These are phyloP conservation scores for Backusella circina DNA, from an alignment of 192 early-diverging fungal species.

Conservation along the genomic window DNA sequence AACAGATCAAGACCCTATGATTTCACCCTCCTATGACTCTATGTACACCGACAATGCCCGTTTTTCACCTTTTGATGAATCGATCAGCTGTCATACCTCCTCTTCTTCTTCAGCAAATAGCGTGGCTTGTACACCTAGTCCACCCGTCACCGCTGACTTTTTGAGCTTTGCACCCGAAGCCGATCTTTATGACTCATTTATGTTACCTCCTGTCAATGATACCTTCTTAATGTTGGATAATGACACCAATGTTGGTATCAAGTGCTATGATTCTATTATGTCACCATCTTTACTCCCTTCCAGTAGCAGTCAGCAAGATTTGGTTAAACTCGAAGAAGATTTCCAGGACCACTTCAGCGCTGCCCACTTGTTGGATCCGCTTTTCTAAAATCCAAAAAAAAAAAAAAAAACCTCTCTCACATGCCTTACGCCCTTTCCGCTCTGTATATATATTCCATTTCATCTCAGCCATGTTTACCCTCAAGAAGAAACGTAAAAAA, in stretches of 20 bases:
- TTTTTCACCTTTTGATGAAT: slow-evolving; percentile 14
- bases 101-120: slow-evolving; percentile 3
- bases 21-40: slow-evolving; percentile 4
- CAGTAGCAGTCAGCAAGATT: slow-evolving; percentile 8
- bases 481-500: neutral
- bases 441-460: neutral
- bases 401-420: neutral
- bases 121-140: slow-evolving; percentile 16
- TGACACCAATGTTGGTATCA: slow-evolving; percentile 11
- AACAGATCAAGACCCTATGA: slow-evolving; percentile 2
- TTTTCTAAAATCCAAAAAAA: slow-evolving; percentile 9
- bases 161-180: slow-evolving; percentile 3
- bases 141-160: slow-evolving; percentile 8
- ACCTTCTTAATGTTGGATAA: slow-evolving; percentile 8
- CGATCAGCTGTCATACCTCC: slow-evolving; percentile 8
- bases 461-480: neutral
- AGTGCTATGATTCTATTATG: slow-evolving; percentile 10
- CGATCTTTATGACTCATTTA: slow-evolving; percentile 25
- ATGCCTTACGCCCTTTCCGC: neutral
- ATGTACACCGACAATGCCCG: neutral
- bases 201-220: slow-evolving; percentile 23
- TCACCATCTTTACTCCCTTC: slow-evolving; percentile 12
- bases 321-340: slow-evolving; percentile 15
- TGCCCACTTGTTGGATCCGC: slow-evolving; percentile 11
- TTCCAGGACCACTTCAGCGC: neutral